Base-by-base conservation (phyloP, 2,329 filamentous ascomycete genomes). In the Hawksworthiomyces lignivorus region DNA sequence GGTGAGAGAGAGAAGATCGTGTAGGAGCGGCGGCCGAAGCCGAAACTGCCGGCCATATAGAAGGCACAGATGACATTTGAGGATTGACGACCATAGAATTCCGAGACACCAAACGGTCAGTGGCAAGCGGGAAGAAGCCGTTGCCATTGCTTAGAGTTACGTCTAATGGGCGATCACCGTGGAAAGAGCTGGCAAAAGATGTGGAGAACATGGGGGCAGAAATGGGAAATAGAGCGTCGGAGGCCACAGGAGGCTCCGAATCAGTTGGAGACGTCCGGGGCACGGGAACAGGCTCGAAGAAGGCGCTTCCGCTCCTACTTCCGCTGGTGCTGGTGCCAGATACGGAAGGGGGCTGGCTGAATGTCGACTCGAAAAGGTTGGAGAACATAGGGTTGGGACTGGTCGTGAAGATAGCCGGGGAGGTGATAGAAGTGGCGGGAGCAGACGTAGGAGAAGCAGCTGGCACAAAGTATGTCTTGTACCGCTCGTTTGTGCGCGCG, bases 401-500 rank as follows among this genome's bases (percentile, higher is more conserved):
- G 39, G 62, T 57, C 11, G 73, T 69, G 33, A 73, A 75, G 24
- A 57, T 56, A 21, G 62, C 57, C 18, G 60, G 52, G n/a, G 65
- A 62, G 41, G 55, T 55, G 31, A 61, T 51, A 28, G 63, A 39
- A 36, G 39, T 12, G 15, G 43, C 18, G 9, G 32, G 22, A 10
- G 24, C 12, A 5, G 41, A 14, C 4, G 32, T 34, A 1, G 37
- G 12, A 3, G 46, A 15, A 8, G 39, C 42, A 20, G 42, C 26
- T 0, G 39, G 31, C 3, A 77, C 69, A 38, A 69, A 61, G 55
- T 80, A 80, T 56, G 78, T 80, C 60, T 77, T 80, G 63, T 73
- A 76, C 20, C 66, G 64, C 53, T 79, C 68, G 18, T 75, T 75
- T 2, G 75, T 80, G 44, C 63, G 54, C 39, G 68, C 64, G 31